Conservation (phyloP, 371 early-diverging fungal species). For the Blyttiomyces sp. region DNA sequence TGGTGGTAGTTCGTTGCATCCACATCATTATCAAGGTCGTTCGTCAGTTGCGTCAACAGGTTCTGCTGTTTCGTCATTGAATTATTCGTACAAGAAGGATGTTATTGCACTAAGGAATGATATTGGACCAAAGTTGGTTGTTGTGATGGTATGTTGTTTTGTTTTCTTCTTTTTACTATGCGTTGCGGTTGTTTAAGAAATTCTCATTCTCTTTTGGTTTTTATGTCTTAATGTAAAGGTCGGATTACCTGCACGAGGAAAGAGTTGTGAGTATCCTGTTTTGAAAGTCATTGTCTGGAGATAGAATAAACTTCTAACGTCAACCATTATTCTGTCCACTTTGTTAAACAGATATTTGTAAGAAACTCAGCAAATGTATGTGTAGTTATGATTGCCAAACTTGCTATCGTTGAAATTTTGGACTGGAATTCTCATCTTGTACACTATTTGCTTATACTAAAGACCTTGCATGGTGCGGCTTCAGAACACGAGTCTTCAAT, state of each 20-base stretch:
- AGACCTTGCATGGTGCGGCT: conserved; percentile 51
- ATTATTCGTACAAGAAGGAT: conserved; percentile 14
- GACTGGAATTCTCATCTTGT: neutral
- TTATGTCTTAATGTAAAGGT: conserved; percentile 42
- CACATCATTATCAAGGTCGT: no score
- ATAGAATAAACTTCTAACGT: no score
- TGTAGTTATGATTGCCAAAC: conserved; percentile 40
- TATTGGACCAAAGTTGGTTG: conserved; percentile 43
- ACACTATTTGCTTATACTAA: neutral
- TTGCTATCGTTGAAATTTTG: neutral
- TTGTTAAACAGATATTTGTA: conserved; percentile 74
- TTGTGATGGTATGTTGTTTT: conserved; percentile 40
- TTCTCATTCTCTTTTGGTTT: no score
- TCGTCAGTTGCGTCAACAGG: no score
- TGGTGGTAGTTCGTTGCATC: no score
- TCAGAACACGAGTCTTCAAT: conserved; percentile 62
- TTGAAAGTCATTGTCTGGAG: neutral
- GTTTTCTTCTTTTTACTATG: neutral
- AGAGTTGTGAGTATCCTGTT: conserved; percentile 54
- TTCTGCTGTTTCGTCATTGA: no score
- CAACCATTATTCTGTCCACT: no score
- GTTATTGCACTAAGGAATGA: conserved; percentile 43
- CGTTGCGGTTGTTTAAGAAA: neutral
- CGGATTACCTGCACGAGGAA: conserved; percentile 86
- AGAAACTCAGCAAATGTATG: conserved; percentile 77